Evolutionary conservation across 495 filamentous ascomycete species (phyloP).

Genomic region (Margaritispora aquatica): DNA sequence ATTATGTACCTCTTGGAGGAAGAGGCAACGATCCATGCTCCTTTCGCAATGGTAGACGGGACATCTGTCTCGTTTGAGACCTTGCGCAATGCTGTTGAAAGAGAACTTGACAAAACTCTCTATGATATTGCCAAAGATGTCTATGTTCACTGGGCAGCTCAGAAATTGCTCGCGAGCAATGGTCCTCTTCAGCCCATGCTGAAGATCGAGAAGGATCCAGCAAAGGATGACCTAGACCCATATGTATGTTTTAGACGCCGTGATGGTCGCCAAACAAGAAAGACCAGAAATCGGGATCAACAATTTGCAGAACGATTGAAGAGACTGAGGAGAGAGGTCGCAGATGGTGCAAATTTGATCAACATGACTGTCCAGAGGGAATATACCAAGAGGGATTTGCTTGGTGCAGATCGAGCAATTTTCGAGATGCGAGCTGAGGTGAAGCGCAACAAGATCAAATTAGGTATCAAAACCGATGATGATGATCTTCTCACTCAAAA

Average conservation of each 20-base stretch:
- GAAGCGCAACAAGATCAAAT: conserved; percentile 79
- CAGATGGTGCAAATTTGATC: conserved; percentile 79
- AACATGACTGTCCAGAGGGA: conserved; percentile 73
- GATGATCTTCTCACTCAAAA: conserved; percentile 94
- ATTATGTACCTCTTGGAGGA: conserved; percentile 95
- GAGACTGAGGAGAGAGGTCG: conserved; percentile 83
- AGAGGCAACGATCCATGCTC: conserved; percentile 71
- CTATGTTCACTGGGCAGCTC: conserved; percentile 85
- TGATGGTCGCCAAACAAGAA: conserved; percentile 88
- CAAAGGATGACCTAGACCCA: conserved; percentile 92
- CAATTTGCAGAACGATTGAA: conserved; percentile 93
- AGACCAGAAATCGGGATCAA: conserved; percentile 88
- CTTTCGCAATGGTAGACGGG: conserved; percentile 82
- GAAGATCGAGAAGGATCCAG: conserved; percentile 89
- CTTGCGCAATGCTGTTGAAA: conserved; percentile 71
- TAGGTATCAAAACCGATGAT: conserved; percentile 86
- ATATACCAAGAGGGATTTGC: conserved; percentile 65
- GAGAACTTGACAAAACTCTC: conserved; percentile 57
- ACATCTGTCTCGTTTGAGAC: conserved; percentile 75
- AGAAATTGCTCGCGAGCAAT: conserved; percentile 59
- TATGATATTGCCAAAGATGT: conserved; percentile 75
- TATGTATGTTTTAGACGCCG: conserved; percentile 98
- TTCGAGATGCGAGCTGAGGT: conserved; percentile 76
- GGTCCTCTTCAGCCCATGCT: conserved; percentile 63
- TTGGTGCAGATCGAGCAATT: conserved; percentile 64